phyloP scores from a whole-genome alignment of 441 rosid genomes.

The Mallotus japonicus region DNA sequence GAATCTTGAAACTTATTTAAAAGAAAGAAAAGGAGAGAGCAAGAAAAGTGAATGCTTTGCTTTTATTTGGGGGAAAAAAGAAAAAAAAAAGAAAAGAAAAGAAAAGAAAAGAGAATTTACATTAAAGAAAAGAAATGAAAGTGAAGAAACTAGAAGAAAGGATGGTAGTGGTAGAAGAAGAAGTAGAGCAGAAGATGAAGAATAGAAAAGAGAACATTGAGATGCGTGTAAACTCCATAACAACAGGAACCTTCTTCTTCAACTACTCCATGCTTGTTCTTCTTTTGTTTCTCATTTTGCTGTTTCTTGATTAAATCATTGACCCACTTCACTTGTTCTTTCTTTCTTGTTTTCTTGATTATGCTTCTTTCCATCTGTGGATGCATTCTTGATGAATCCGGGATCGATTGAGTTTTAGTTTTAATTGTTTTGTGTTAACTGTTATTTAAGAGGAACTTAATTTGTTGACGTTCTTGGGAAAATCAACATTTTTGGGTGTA shows the following conservation, averaged over 20 bases:
- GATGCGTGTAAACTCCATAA: conserved; percentile 62
- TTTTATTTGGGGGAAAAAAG: neutral
- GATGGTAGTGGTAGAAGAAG: conserved; percentile 23
- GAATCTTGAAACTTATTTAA: neutral
- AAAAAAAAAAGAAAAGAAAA: neutral
- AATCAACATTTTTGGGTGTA: conserved; percentile 35
- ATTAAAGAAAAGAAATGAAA: neutral
- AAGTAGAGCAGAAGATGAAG: conserved; percentile 10
- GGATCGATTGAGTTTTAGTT: conserved; percentile 29
- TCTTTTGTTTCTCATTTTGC: conserved; percentile 71
- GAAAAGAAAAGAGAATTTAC: neutral
- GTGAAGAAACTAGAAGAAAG: conserved; percentile 9
- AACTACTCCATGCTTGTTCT: conserved; percentile 40
- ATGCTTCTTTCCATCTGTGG: conserved; percentile 36
- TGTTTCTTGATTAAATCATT: conserved; percentile 36
- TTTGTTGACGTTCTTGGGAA: conserved; percentile 4
- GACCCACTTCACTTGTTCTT: neutral
- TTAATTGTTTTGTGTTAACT: neutral
- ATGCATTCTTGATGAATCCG: conserved; percentile 43
- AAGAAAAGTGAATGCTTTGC: neutral
- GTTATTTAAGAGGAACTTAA: neutral
- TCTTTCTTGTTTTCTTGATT: conserved; percentile 14
- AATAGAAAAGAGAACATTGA: conserved; percentile 29
- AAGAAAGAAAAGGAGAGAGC: neutral
- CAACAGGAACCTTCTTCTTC: conserved; percentile 32